Evolutionary conservation across 805 yeast species (phyloP).

Genomic region (Wickerhamomyces ciferrii): DNA sequence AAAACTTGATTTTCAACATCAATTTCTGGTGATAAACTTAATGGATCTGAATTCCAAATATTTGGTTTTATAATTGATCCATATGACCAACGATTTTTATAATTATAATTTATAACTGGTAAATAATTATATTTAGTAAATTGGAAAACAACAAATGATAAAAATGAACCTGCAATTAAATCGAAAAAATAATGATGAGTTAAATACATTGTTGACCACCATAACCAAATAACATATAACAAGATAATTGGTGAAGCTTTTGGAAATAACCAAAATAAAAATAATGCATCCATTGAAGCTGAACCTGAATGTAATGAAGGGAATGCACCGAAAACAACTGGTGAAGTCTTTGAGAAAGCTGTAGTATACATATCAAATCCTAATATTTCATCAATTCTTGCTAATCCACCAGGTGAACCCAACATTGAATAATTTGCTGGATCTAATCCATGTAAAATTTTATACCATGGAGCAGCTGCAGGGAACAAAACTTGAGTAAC

Average conservation of each 20-base stretch:
- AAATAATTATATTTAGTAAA: slow-evolving; percentile 62
- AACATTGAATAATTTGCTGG: slow-evolving; percentile 89
- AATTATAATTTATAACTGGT: slow-evolving; percentile 50
- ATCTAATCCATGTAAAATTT: slow-evolving; percentile 72
- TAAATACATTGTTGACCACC: slow-evolving; percentile 98
- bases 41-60: slow-evolving; percentile 29
- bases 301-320: slow-evolving; percentile 91
- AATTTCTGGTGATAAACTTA: slow-evolving; percentile 15
- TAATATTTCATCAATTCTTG: slow-evolving; percentile 73
- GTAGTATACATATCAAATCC: slow-evolving; percentile 82
- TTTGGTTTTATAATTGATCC: slow-evolving; percentile 30
- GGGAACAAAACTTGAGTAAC: slow-evolving; percentile 79
- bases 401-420: slow-evolving; percentile 95
- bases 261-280: slow-evolving; percentile 82
- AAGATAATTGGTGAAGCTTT: slow-evolving; percentile 57
- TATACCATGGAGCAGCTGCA: slow-evolving; percentile 98
- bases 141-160: slow-evolving; percentile 66
- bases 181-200: slow-evolving; percentile 96
- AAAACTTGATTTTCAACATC: slow-evolving; percentile 28
- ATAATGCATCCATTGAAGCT: slow-evolving; percentile 89
- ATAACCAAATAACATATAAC: slow-evolving; percentile 82
- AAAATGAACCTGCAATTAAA: slow-evolving; percentile 87
- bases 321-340: slow-evolving; percentile 89
- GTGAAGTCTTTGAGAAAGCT: slow-evolving; percentile 73
- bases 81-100: slow-evolving; percentile 71